phyloP scores from a whole-genome alignment of 2,329 filamentous ascomycete genomes.

The Nothophoma quercina region DNA sequence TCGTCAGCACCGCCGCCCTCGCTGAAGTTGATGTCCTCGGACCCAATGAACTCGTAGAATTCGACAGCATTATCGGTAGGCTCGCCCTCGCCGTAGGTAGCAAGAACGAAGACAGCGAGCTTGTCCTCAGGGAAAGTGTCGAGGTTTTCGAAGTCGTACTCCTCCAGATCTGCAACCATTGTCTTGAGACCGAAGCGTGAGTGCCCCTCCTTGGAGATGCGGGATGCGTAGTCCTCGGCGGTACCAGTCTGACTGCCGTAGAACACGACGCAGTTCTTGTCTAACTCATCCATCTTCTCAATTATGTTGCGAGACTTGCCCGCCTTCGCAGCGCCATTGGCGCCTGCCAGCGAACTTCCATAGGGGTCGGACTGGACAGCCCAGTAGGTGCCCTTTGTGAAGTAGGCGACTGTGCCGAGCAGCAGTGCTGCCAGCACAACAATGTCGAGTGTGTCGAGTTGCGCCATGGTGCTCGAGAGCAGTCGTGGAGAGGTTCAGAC shows the following conservation, averaged over 20 bases:
- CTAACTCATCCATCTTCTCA: conserved; percentile 93
- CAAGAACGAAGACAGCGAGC: conserved; percentile 91
- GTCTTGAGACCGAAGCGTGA: conserved; percentile 96
- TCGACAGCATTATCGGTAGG: conserved; percentile 98
- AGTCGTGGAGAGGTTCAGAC: conserved; percentile 18
- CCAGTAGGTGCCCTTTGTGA: conserved; percentile 97
- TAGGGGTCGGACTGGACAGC: conserved; percentile 88
- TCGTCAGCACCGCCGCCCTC: conserved; percentile 69
- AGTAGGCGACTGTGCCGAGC: conserved; percentile 89
- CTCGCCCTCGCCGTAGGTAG: conserved; percentile 97
- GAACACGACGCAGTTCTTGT: conserved; percentile 98
- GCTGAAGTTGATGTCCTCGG: conserved; percentile 82
- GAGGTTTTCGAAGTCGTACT: conserved; percentile 95
- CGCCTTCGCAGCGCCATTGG: conserved; percentile 71
- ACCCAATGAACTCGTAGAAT: conserved; percentile 94
- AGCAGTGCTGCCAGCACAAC: conserved; percentile 87
- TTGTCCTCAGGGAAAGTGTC: conserved; percentile 90
- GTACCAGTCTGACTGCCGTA: conserved; percentile 99
- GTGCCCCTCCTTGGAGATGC: conserved; percentile 95
- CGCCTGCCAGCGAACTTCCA: conserved; percentile 74
- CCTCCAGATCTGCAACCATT: conserved; percentile 97
- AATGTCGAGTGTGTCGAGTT: conserved; percentile 95
- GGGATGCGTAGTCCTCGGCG: conserved; percentile 96
- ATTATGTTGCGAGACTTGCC: conserved; percentile 90
- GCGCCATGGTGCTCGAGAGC: conserved; percentile 72